A percentile compares a stretch with the other conserved stretches of the same genome.
Conservation (phyloP, 768 basidiomycete species). For the Chlorophyllum brunneum region DNA sequence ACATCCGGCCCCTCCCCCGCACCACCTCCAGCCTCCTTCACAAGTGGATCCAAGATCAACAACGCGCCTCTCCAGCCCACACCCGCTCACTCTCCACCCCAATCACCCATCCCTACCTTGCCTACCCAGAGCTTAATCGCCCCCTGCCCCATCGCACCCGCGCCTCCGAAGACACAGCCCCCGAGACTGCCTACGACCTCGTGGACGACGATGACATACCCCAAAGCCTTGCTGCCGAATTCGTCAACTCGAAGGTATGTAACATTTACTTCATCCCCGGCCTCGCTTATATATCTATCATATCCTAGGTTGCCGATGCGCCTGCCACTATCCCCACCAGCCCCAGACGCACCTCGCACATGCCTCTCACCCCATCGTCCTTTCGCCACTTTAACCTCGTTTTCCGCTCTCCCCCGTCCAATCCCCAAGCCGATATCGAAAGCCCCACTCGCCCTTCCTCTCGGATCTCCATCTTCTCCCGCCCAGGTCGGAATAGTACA, state of each 20-base stretch:
- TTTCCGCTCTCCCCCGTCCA: slow-evolving; percentile 37
- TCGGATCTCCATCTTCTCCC: slow-evolving; percentile 42
- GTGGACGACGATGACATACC: slow-evolving; percentile 51
- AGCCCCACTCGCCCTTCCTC: slow-evolving; percentile 32
- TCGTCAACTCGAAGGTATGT: slow-evolving; percentile 5
- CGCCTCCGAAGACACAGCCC: slow-evolving; percentile 26
- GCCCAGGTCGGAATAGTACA: slow-evolving; percentile 29
- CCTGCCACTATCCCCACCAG: slow-evolving; percentile 29
- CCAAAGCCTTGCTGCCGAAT: slow-evolving; percentile 13
- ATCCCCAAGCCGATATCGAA: slow-evolving; percentile 27
- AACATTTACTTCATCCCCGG: background rate
- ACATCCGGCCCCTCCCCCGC: slow-evolving; percentile 33
- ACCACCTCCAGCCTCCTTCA: slow-evolving; percentile 46
- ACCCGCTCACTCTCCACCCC: slow-evolving; percentile 18
- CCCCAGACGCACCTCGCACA: slow-evolving; percentile 29
- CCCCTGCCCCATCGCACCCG: slow-evolving; percentile 17
- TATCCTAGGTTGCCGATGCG: slow-evolving; percentile 28
- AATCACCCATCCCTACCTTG: slow-evolving; percentile 34
- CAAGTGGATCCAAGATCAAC: slow-evolving; percentile 53
- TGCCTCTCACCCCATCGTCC: slow-evolving; percentile 31
- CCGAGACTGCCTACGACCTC: slow-evolving; percentile 44
- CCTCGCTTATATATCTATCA: background rate
- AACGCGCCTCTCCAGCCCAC: slow-evolving; percentile 13
- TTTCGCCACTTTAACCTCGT: slow-evolving; percentile 42
- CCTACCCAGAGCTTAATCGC: slow-evolving; percentile 36